phyloP scores from a whole-genome alignment of 441 rosid species.

The Raphanus hybrid region DNA sequence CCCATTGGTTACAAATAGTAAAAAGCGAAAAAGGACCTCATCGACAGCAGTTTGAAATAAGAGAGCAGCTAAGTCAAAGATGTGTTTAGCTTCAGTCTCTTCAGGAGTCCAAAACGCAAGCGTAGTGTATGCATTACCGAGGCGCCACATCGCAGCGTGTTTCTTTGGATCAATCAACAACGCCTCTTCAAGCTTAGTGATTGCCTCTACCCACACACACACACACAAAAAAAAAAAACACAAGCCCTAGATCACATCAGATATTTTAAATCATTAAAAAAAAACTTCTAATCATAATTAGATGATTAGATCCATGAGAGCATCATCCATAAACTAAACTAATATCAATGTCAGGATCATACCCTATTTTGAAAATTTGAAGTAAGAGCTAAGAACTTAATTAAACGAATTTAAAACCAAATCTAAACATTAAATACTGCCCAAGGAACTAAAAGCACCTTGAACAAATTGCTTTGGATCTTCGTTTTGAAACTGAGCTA shows the following conservation, averaged over 20 bases:
- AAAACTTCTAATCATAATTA: not conserved
- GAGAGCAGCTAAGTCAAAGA: conserved; percentile 66
- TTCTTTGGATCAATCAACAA: conserved; percentile 62
- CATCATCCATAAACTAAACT: not conserved
- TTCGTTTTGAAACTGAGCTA: conserved; percentile 79
- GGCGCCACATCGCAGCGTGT: conserved; percentile 80
- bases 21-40: conserved; percentile 52
- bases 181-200: conserved; percentile 89
- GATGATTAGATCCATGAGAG: not conserved
- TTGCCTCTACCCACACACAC: conserved; percentile 58
- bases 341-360: too few relatives aligned
- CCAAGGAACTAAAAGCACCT: conserved; percentile 45
- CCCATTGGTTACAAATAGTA: not conserved
- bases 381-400: too few relatives aligned
- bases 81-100: conserved; percentile 63
- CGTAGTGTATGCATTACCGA: conserved; percentile 87
- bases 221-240: not conserved
- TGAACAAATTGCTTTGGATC: conserved; percentile 77
- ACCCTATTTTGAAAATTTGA: not conserved
- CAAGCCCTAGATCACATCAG: too few relatives aligned
- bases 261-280: too few relatives aligned
- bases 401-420: too few relatives aligned
- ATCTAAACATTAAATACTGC: too few relatives aligned
- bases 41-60: conserved; percentile 77
- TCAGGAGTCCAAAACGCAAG: conserved; percentile 74